phyloP scores from a whole-genome alignment of 148 eudicot genomes.

The Camellia lanceoleosa region DNA sequence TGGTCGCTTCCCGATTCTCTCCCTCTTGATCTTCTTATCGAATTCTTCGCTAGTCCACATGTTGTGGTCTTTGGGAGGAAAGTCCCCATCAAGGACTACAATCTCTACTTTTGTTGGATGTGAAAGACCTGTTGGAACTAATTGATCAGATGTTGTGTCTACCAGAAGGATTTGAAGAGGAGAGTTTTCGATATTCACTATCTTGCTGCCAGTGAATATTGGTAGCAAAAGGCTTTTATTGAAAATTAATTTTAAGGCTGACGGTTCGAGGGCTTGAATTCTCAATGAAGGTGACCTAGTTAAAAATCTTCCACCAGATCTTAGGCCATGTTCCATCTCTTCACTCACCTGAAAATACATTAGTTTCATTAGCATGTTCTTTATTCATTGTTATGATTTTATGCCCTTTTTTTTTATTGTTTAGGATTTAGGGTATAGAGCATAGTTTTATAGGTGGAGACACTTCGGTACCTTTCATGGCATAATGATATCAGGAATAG shows the following conservation, averaged over 20 bases:
- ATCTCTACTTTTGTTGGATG: constrained; percentile 50
- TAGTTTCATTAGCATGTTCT: background rate
- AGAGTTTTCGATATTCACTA: constrained; percentile 34
- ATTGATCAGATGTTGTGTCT: constrained; percentile 22
- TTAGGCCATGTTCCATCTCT: constrained; percentile 56
- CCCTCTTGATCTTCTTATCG: constrained; percentile 34
- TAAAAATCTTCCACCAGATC: constrained; percentile 26
- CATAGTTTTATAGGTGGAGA: too few relatives aligned
- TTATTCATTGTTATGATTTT: too few relatives aligned
- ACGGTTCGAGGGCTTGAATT: constrained; percentile 41
- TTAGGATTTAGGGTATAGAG: too few relatives aligned
- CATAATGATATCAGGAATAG: too few relatives aligned
- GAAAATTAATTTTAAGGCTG: constrained; percentile 42
- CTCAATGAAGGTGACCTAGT: constrained; percentile 35
- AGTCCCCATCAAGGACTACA: constrained; percentile 64
- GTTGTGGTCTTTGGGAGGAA: constrained; percentile 22
- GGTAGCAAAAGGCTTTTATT: constrained; percentile 27
- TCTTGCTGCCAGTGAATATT: constrained; percentile 51
- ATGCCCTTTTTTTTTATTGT: too few relatives aligned
- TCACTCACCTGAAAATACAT: constrained; percentile 43
- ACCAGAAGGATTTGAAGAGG: constrained; percentile 44
- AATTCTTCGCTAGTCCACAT: constrained; percentile 51
- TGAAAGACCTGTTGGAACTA: constrained; percentile 21
- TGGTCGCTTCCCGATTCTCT: constrained; percentile 61
- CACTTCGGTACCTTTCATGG: too few relatives aligned